Evolutionary conservation across 768 basidiomycete species (phyloP).

Genomic region (Suillus subalutaceus): DNA sequence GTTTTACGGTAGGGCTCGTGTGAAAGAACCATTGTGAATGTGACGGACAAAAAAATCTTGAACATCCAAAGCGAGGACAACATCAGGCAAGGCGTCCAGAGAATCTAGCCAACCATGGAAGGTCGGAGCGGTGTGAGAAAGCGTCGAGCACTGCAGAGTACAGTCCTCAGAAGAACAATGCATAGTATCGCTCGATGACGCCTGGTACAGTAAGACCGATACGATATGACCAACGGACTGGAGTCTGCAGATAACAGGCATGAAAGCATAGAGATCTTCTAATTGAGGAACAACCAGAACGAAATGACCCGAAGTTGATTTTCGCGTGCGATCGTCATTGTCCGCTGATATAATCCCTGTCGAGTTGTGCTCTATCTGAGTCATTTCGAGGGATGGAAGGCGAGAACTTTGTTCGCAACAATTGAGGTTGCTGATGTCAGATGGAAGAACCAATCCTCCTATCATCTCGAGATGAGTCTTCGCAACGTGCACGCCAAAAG

Average conservation of each 20-base stretch:
- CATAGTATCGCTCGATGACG: conserved; percentile 4
- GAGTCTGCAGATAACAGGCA: conserved; percentile 41
- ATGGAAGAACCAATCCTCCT: conserved; percentile 33
- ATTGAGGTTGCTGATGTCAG: conserved; percentile 32
- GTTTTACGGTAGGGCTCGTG: conserved; percentile 27
- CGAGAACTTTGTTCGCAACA: conserved; percentile 10
- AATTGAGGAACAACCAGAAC: conserved; percentile 38
- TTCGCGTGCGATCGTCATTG: not conserved
- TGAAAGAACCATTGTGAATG: conserved; percentile 23
- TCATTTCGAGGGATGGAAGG: not conserved
- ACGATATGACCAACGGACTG: conserved; percentile 32
- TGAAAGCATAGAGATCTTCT: conserved; percentile 37
- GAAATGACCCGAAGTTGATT: conserved; percentile 28
- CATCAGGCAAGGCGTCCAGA: conserved; percentile 30
- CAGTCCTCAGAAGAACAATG: conserved; percentile 20
- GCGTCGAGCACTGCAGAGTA: conserved; percentile 20
- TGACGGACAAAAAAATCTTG: conserved; percentile 28
- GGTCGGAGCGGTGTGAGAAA: conserved; percentile 12
- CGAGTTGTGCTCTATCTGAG: not conserved
- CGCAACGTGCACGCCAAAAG: conserved; percentile 28
- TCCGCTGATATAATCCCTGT: not conserved
- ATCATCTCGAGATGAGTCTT: conserved; percentile 31
- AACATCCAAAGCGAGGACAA: conserved; percentile 39
- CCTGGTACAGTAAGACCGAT: conserved; percentile 34
- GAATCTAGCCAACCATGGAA: conserved; percentile 36